Evolutionary conservation across 768 basidiomycete genomes (phyloP), one percentile per base, ranked within the genome.

Genomic region (Suillus fuscotomentosus): DNA sequence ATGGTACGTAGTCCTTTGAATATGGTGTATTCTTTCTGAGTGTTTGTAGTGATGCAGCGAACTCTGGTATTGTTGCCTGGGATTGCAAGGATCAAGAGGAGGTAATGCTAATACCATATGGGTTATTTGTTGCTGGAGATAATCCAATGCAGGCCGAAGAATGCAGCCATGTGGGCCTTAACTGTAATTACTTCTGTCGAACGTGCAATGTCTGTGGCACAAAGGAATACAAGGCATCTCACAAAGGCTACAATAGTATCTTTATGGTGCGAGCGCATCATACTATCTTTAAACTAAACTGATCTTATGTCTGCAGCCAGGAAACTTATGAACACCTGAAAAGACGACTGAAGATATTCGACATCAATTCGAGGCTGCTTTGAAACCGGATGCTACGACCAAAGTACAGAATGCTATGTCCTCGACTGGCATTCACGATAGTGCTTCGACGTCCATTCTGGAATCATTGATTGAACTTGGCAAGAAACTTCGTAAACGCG

Each of bases 161-260:
- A 43, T 43, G 71, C 5, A 73, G 75, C 0, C 83, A 84, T 38
- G 80, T 79, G 43, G 80, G 82, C 0, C 69, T 72, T 0, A 71
- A 75, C 1, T 80, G 80, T 13, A 84, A 83, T 51, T 65, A 71
- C 11, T 75, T 72, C 5, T 85, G 83, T 60, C 67, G 74, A 1
- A 80, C 79, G 67, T 84, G 81, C 54, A 0, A 71, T 54, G 72
- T 74, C 8, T 78, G 83, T 3, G 79, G 82, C 0, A 69, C 75
- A 0, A 70, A 75, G 34, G 69, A 74, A 60, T 50, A 69, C 6
- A 82, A 80, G 54, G 67, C 68, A 54, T 67, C 72, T 0, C 68
- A 79, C 42, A 61, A 70, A 1, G 80, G 82, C 0, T 83, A 74
- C 68, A 70, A 78, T 61, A 59, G 36, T 1, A 50, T 82, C 11